These are phyloP conservation scores for Kluyveromyces marxianus DNA, from an alignment of 1,139 yeast species.

Conservation along the genomic window DNA sequence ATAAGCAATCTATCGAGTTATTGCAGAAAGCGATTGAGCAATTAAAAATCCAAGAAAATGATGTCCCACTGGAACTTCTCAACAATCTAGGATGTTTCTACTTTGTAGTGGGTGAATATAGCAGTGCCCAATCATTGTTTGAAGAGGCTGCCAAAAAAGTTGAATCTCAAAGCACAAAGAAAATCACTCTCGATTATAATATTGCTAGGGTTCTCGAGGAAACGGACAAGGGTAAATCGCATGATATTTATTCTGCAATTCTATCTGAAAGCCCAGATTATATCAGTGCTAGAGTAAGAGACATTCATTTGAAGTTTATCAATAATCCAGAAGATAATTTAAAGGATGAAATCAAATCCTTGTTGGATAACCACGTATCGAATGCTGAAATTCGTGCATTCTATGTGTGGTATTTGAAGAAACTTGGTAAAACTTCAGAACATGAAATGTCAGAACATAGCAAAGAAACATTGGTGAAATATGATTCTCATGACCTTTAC, in stretches of 20 bases:
- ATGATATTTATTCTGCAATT: conserved; percentile 44
- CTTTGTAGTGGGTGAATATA: conserved; percentile 55
- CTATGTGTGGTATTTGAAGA: conserved; percentile 81
- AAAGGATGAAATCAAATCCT: conserved; percentile 43
- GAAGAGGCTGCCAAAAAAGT: conserved; percentile 40
- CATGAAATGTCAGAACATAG: conserved; percentile 72
- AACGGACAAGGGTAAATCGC: conserved; percentile 30
- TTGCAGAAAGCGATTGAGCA: conserved; percentile 52
- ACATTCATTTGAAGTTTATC: conserved; percentile 45
- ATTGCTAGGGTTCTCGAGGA: conserved; percentile 56
- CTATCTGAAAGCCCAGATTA: conserved; percentile 59
- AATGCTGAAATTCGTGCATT: conserved; percentile 83
- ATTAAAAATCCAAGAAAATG: conserved; percentile 36
- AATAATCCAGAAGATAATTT: conserved; percentile 37
- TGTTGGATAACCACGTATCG: conserved; percentile 49
- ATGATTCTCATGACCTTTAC: conserved; percentile 82
- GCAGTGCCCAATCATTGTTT: conserved; percentile 44
- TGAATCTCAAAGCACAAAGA: conserved; percentile 29
- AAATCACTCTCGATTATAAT: conserved; percentile 48
- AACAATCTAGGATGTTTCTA: conserved; percentile 86
- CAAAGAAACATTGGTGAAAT: conserved; percentile 73
- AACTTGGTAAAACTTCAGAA: conserved; percentile 34
- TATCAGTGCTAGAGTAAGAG: conserved; percentile 68
- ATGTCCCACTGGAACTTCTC: conserved; percentile 59
- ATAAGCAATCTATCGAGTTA: conserved; percentile 50